Base-by-base conservation (phyloP, 768 basidiomycete genomes). In the Cantharellus cinnabarinus region DNA sequence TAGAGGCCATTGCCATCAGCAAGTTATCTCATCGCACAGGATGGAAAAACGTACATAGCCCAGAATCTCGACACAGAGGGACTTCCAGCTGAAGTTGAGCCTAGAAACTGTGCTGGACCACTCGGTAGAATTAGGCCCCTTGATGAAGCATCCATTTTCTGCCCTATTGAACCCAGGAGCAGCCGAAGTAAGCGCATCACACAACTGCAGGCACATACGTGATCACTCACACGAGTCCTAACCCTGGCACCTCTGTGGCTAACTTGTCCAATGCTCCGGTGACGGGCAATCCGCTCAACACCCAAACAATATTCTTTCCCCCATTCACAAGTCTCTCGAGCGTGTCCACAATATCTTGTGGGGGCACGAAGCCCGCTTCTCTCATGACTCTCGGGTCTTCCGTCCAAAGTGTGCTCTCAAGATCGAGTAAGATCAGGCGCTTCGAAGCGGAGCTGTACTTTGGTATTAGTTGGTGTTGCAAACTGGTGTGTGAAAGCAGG, bases 71-170 rank as follows among this genome's bases (percentile, higher is more conserved):
- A 86, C 67, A 68, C 86, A 90, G 0, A 83, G 72, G 3, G 70
- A 73, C 71, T 88, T 90, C 89, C 89, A 90, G 0, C 79, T 78
- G 66, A 87, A 68, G 67, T 89, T 85, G 64, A 82, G 75, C 65
- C 82, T 84, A 0, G 79, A 71, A 3, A 89, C 83, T 80, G 88
- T 84, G 63, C 80, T 83, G 62, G 86, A 75, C 89, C 89, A 91
- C 48, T 77, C 68, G 14, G 71, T 66, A 4, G 61, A 63, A 62
- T 68, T 40, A 41, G 71, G 73, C 2, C 81, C 77, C 71, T 80
- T 84, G 66, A 89, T 77, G 67, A 80, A 90, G 67, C 89, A 90
- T 1, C 89, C 89, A 61, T 91, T 89, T 72, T 91, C 89, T 0
- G 87, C 86, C 0, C 82, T 84, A 58, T 34, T 34, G 29, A 39